Evolutionary conservation across 352 stramenopile species (phyloP), one percentile per base, ranked within the genome.

Genomic region (Pythium dissimile): DNA sequence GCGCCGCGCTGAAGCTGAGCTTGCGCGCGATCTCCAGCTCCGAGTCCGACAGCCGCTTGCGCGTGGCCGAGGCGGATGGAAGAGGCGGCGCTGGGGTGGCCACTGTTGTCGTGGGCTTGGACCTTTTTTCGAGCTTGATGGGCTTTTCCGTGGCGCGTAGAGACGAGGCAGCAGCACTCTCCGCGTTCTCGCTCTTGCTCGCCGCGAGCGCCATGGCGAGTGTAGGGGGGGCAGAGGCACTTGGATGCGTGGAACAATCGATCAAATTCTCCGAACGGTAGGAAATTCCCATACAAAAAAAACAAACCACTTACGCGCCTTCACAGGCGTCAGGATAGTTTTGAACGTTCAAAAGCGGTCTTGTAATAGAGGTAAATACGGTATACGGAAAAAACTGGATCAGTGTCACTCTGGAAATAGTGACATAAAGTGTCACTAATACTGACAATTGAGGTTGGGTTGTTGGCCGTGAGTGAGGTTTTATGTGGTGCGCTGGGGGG

Each of bases 1-100:
- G 69, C 64, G 69, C 73, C 2, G 71, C 62, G 47, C 73, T 86
- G 52, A 89, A 92, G 62, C 77, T 90, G 27, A 92, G 66, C 45
- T 86, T 86, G 46, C 83, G 73, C 37, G 71, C 62, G 26, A 77
- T 80, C 37, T 83, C 73, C 5, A 66, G 42, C 43, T 72, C 67
- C 1, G 41, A 38, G 1, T 64, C 56, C 18, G 50, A 64, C 26
- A 60, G 48, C 30, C 61, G 61, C 37, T 55, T 55, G 12, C 23
- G 24, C 20, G 46, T 41, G 15, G 28, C 12, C 3, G n/a, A n/a
- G 4, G 12, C 18, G 24, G 44, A 23, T 3, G 16, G 28, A 27
- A 46, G 16, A 12, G 20, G 45, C 38, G 16, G 28, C 18, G 15
- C 62, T 35, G 18, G 11, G 38, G 8, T 32, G 21, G 32, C 45